phyloP scores from a whole-genome alignment of 2,329 filamentous ascomycete species.

The Trichoderma polysporum region DNA sequence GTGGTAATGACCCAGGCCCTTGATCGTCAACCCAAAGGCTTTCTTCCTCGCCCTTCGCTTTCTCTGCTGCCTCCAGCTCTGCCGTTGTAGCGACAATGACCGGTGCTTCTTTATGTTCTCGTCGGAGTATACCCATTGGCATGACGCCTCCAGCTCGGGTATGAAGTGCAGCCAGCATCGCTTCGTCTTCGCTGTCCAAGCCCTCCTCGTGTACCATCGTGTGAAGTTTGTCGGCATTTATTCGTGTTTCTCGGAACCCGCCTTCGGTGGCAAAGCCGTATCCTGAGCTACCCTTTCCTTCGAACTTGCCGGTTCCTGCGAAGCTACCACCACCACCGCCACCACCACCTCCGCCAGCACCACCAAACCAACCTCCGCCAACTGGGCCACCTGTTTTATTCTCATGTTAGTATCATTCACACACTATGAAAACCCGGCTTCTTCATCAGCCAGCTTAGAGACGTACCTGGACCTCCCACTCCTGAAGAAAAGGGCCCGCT shows the following conservation, averaged over 20 bases:
- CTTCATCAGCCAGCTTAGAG: not conserved
- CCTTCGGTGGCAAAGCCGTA: slow-evolving; percentile 38
- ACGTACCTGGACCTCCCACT: slow-evolving; percentile 28
- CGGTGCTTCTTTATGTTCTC: slow-evolving; percentile 54
- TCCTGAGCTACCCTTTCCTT: slow-evolving; percentile 42
- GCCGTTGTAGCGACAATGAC: slow-evolving; percentile 56
- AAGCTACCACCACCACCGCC: slow-evolving; percentile 32
- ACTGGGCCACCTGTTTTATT: slow-evolving; percentile 24
- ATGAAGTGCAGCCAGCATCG: slow-evolving; percentile 39
- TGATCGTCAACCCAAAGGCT: slow-evolving; percentile 47
- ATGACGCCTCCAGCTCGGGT: slow-evolving; percentile 38
- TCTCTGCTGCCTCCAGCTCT: slow-evolving; percentile 56
- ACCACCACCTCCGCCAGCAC: slow-evolving; percentile 33
- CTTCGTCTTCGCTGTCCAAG: slow-evolving; percentile 46
- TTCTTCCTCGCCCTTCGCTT: slow-evolving; percentile 43
- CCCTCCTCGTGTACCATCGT: slow-evolving; percentile 44
- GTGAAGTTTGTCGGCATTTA: slow-evolving; percentile 58
- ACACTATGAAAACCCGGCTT: slow-evolving; percentile 1
- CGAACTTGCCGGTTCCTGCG: slow-evolving; percentile 33
- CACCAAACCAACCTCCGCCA: slow-evolving; percentile 33
- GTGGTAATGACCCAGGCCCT: slow-evolving; percentile 29
- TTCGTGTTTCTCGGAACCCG: slow-evolving; percentile 45
- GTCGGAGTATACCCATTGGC: slow-evolving; percentile 57
- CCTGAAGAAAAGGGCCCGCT: slow-evolving; percentile 43
- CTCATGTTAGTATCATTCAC: not conserved